These are phyloP conservation scores for Tylopilus sp. DNA, from an alignment of 768 basidiomycete species.

Conservation along the genomic window DNA sequence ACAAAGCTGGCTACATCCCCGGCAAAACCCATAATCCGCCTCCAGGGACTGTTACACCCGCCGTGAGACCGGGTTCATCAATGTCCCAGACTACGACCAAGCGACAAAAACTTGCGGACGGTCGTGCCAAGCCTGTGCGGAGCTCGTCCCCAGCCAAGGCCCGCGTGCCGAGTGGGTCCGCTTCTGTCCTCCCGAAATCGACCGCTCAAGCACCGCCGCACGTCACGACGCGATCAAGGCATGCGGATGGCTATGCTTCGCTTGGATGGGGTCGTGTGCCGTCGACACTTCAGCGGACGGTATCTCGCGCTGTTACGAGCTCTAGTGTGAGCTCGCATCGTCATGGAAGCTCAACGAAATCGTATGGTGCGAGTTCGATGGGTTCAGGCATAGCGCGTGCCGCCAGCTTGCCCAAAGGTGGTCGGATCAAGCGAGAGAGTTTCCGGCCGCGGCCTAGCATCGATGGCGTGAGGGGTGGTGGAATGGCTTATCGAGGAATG, in stretches of 20 bases:
- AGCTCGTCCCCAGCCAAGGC: conserved; percentile 27
- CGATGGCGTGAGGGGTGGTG: conserved; percentile 37
- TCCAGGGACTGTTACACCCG: conserved; percentile 52
- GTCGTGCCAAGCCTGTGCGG: conserved; percentile 19
- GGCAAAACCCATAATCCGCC: conserved; percentile 29
- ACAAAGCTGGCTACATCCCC: conserved; percentile 26
- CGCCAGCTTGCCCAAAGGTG: conserved; percentile 40
- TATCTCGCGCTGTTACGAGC: conserved; percentile 18
- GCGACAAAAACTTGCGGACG: conserved; percentile 54
- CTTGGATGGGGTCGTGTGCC: conserved; percentile 37
- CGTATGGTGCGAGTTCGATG: conserved; percentile 11
- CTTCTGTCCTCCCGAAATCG: conserved; percentile 14
- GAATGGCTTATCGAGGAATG: conserved; percentile 21
- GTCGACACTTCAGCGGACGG: conserved; percentile 29
- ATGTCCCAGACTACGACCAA: conserved; percentile 54
- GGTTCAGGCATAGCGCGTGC: conserved; percentile 11
- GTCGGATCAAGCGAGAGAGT: conserved; percentile 65
- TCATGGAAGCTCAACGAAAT: conserved; percentile 8
- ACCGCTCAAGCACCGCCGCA: conserved; percentile 9
- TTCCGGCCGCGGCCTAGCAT: conserved; percentile 79
- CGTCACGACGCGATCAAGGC: conserved; percentile 25
- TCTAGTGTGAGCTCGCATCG: conserved; percentile 11
- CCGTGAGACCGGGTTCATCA: conserved; percentile 46
- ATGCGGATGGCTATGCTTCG: conserved; percentile 24
- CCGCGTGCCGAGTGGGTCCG: conserved; percentile 25